Conservation (phyloP, 2,329 filamentous ascomycete genomes). For the Xylariaceae sp. region DNA sequence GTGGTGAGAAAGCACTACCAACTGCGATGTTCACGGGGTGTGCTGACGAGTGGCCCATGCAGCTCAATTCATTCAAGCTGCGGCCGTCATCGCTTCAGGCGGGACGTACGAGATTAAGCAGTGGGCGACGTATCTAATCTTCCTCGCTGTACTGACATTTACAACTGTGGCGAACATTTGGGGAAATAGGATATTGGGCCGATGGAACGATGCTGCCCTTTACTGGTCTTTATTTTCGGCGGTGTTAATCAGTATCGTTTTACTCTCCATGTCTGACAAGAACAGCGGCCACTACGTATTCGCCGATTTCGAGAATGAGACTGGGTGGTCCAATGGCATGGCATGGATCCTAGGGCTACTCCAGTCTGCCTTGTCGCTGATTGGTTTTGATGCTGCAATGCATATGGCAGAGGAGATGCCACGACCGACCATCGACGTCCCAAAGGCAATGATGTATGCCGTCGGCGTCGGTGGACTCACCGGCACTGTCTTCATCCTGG, state of each 20-base stretch:
- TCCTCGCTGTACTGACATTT: conserved; percentile 33
- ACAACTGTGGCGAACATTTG: conserved; percentile 36
- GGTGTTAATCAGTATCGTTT: conserved; percentile 38
- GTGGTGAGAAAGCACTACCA: conserved; percentile 20
- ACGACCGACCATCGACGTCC: conserved; percentile 33
- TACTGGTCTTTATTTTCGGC: conserved; percentile 39
- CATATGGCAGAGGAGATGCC: conserved; percentile 47
- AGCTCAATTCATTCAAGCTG: conserved; percentile 41
- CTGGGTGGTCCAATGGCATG: conserved; percentile 41
- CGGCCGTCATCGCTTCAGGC: conserved; percentile 34
- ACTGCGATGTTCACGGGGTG: not conserved
- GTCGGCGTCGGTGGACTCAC: conserved; percentile 38
- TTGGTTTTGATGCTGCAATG: conserved; percentile 40
- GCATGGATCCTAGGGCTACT: conserved; percentile 44
- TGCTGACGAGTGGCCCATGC: not conserved
- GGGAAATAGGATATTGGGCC: conserved; percentile 35
- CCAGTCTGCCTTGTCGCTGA: conserved; percentile 33
- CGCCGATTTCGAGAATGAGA: conserved; percentile 38
- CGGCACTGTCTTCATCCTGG: conserved; percentile 34
- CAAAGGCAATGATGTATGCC: conserved; percentile 39
- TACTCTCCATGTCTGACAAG: conserved; percentile 37
- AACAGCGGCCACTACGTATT: conserved; percentile 40
- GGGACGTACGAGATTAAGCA: conserved; percentile 32
- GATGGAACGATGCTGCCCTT: conserved; percentile 38
- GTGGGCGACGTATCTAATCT: conserved; percentile 40